phyloP scores from a whole-genome alignment of 768 basidiomycete species.

The Lentinula detonsa region DNA sequence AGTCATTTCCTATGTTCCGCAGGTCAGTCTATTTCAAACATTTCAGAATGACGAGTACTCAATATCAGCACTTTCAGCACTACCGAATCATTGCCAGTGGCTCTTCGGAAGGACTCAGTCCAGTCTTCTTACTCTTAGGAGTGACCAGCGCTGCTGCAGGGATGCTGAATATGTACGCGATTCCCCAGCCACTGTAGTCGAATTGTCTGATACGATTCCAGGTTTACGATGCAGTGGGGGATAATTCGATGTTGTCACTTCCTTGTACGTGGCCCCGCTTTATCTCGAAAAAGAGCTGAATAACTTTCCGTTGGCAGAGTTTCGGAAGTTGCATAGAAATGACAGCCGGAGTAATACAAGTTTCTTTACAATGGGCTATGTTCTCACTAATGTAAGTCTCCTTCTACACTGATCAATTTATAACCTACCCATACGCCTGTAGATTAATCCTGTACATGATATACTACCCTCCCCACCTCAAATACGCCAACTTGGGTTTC shows the following conservation, averaged over 20 bases:
- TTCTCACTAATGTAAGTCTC: constrained; percentile 78
- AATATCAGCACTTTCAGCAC: constrained; percentile 39
- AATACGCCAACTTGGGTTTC: constrained; percentile 49
- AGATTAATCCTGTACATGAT: constrained; percentile 89
- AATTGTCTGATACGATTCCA: constrained; percentile 20
- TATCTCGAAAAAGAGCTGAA: neutral
- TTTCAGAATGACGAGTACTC: neutral
- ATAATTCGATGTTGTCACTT: constrained; percentile 75
- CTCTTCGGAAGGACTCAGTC: constrained; percentile 87
- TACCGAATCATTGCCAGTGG: constrained; percentile 70
- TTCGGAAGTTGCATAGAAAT: constrained; percentile 70
- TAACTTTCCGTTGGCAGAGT: constrained; percentile 33
- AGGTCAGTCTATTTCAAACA: constrained; percentile 39
- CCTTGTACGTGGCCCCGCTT: constrained; percentile 45
- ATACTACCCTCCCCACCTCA: constrained; percentile 85
- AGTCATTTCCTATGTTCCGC: constrained; percentile 78
- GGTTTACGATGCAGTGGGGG: constrained; percentile 81
- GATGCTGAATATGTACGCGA: constrained; percentile 74
- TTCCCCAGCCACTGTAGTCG: neutral
- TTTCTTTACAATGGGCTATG: constrained; percentile 76
- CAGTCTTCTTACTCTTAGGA: constrained; percentile 87
- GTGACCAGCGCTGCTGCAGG: constrained; percentile 77
- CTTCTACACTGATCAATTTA: neutral
- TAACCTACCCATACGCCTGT: neutral
- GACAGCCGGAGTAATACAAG: constrained; percentile 77